phyloP scores from a whole-genome alignment of 2,329 filamentous ascomycete species.

The Pleomassaria siparia region DNA sequence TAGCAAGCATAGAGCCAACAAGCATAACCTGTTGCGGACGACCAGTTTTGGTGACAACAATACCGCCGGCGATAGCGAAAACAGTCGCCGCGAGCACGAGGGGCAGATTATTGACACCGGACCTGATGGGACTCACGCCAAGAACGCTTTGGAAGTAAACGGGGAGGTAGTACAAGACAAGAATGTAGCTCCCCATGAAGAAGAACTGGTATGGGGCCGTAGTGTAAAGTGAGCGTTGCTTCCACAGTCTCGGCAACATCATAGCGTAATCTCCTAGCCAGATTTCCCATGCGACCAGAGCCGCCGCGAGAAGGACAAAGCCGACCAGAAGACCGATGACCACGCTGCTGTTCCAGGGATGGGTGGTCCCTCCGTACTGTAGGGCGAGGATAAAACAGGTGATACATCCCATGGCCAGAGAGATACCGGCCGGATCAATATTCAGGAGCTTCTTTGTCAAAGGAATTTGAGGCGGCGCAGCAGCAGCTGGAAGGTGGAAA shows the following conservation, averaged over 20 bases:
- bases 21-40: constrained; percentile 39
- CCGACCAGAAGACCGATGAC: constrained; percentile 45
- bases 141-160: constrained; percentile 53
- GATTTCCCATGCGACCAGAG: constrained; percentile 41
- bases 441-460: constrained; percentile 36
- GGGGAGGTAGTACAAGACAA: constrained; percentile 50
- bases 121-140: constrained; percentile 34
- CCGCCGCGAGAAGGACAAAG: constrained; percentile 35
- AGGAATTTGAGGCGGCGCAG: constrained; percentile 26
- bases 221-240: constrained; percentile 40
- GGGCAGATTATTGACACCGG: constrained; percentile 48
- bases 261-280: constrained; percentile 46
- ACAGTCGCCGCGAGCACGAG: constrained; percentile 41
- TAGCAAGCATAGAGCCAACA: constrained; percentile 28
- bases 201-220: constrained; percentile 42
- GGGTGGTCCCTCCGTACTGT: constrained; percentile 46
- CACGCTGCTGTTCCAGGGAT: constrained; percentile 38
- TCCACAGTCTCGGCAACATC: constrained; percentile 42
- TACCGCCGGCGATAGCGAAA: constrained; percentile 16
- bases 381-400: constrained; percentile 46
- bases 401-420: constrained; percentile 38
- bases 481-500: constrained; percentile 19
- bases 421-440: constrained; percentile 42
- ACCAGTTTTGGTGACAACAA: constrained; percentile 28
- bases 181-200: constrained; percentile 37